Percentiles rank a stretch among this genome's conserved stretches.
Evolutionary conservation across 345 rosid species (phyloP).

Genomic region (Corchorus olitorius): DNA sequence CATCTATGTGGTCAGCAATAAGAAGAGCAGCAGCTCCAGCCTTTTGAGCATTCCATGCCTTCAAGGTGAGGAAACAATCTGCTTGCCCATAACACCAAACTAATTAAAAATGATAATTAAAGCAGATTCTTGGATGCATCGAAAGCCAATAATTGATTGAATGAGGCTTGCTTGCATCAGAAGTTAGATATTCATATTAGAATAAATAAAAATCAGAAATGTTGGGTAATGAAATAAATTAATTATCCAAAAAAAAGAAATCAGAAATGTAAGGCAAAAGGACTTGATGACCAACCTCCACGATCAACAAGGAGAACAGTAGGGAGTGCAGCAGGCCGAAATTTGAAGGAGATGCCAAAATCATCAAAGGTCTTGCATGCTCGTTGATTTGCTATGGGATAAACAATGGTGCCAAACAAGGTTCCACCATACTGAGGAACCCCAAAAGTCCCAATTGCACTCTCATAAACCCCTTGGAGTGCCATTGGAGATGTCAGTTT

Average conservation of each 20-base stretch:
- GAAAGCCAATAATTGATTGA: background rate
- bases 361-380: conserved; percentile 53
- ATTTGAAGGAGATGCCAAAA: conserved; percentile 45
- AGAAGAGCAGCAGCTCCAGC: conserved; percentile 69
- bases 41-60: conserved; percentile 72
- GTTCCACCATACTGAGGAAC: conserved; percentile 76
- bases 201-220: background rate
- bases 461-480: conserved; percentile 54
- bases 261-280: background rate
- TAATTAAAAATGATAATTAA: background rate
- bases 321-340: conserved; percentile 50
- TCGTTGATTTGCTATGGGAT: conserved; percentile 52
- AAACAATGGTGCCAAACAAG: conserved; percentile 53
- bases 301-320: conserved; percentile 66
- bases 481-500: conserved; percentile 57
- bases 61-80: conserved; percentile 62
- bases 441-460: conserved; percentile 76
- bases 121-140: background rate
- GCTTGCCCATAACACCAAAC: conserved; percentile 2
- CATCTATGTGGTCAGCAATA: conserved; percentile 47
- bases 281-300: conserved; percentile 45
- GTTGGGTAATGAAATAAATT: too few relatives aligned
- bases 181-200: background rate
- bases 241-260: background rate
- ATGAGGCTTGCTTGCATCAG: too few relatives aligned